Evolutionary conservation across 257 asterid genomes (phyloP).

Genomic region (Solanum sparsipilum): DNA sequence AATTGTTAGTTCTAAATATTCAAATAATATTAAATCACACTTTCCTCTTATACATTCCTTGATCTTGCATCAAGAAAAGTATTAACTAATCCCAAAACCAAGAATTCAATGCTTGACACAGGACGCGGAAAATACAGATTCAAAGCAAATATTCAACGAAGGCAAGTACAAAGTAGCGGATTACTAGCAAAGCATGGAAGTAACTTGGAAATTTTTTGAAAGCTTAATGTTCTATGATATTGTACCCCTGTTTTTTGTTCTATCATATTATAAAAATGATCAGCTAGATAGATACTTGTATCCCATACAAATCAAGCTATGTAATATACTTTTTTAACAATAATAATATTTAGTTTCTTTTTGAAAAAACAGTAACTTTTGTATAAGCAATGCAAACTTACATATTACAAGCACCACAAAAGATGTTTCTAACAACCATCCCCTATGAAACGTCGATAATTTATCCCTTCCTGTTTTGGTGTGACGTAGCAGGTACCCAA

Average conservation of each 20-base stretch:
- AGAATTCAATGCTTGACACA: background rate
- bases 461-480: background rate
- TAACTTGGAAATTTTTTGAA: background rate
- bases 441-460: background rate
- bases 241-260: background rate
- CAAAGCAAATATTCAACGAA: background rate
- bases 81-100: background rate
- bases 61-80: background rate
- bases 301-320: background rate
- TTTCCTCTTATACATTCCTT: background rate
- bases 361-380: background rate
- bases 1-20: background rate
- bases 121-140: background rate
- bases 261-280: background rate
- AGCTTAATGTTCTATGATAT: background rate
- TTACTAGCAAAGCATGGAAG: background rate
- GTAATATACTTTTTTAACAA: background rate
- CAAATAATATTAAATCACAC: background rate
- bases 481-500: background rate
- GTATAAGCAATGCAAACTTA: background rate
- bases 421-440: background rate
- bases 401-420: background rate
- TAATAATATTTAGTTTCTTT: background rate
- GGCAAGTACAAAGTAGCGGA: background rate
- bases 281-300: background rate